Evolutionary conservation across 768 basidiomycete genomes (phyloP).

Genomic region (Termitomyces sp.): DNA sequence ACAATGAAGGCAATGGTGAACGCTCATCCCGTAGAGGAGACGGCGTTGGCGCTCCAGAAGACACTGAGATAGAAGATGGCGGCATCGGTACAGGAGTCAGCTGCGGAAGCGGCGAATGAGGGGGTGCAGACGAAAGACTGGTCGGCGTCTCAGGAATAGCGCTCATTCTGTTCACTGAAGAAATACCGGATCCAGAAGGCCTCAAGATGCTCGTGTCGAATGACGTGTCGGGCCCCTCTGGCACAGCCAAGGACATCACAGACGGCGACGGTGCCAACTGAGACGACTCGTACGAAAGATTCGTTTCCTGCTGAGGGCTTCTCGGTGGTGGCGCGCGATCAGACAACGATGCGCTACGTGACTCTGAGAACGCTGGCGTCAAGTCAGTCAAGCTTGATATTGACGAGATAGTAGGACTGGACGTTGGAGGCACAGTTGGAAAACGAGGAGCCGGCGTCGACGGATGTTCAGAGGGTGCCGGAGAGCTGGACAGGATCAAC

Average conservation of each 20-base stretch:
- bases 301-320: conserved; percentile 46
- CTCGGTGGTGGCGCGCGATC: conserved; percentile 28
- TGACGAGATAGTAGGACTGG: conserved; percentile 18
- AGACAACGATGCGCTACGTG: conserved; percentile 23
- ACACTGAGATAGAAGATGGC: conserved; percentile 26
- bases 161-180: conserved; percentile 37
- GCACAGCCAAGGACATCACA: conserved; percentile 43
- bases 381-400: conserved; percentile 35
- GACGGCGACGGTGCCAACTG: conserved; percentile 71
- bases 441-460: conserved; percentile 14
- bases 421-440: conserved; percentile 2
- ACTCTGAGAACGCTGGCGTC: conserved; percentile 36
- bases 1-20: background rate
- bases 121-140: conserved; percentile 22
- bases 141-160: conserved; percentile 39
- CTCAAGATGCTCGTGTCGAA: conserved; percentile 73
- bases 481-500: conserved; percentile 15
- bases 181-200: conserved; percentile 48
- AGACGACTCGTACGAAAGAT: conserved; percentile 73
- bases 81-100: conserved; percentile 34
- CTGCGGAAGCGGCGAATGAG: conserved; percentile 29
- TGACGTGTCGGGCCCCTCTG: conserved; percentile 58
- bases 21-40: conserved; percentile 22
- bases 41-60: conserved; percentile 26
- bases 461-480: conserved; percentile 17